Conservation (phyloP, 441 rosid species). For the Corymbia calophylla region DNA sequence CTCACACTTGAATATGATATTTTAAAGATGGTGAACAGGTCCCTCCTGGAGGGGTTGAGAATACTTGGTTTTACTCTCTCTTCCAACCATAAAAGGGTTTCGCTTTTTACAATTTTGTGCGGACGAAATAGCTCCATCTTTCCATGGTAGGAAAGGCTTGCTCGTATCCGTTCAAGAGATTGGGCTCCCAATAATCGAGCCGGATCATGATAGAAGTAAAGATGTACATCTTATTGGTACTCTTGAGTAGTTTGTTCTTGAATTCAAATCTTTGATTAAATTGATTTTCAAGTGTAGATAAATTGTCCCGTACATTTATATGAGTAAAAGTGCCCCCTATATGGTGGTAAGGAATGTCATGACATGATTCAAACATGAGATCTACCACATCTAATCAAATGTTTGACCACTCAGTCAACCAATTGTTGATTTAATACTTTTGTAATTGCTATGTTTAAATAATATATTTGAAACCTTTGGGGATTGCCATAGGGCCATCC, state of each 20-base stretch:
- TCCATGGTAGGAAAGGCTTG: neutral
- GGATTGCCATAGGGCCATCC: neutral
- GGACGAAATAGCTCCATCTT: neutral
- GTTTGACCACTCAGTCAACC: neutral
- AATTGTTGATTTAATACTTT: neutral
- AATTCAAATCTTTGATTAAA: neutral
- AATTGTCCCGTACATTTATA: neutral
- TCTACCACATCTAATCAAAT: neutral
- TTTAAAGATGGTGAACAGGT: neutral
- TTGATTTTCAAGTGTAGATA: neutral
- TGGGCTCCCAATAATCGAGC: neutral
- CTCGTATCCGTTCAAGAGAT: neutral
- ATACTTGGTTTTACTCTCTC: neutral
- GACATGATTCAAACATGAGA: neutral
- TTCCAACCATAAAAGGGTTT: neutral
- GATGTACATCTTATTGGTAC: neutral
- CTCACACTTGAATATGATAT: neutral
- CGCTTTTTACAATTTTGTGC: neutral
- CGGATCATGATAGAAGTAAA: neutral
- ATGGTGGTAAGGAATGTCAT: neutral
- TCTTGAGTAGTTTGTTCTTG: neutral
- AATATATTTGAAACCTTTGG: neutral
- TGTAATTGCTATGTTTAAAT: neutral
- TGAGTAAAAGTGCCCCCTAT: neutral
- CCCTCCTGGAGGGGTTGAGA: neutral